Conservation (phyloP, 129 eudicot species). For the Flaveria sonorensis region DNA sequence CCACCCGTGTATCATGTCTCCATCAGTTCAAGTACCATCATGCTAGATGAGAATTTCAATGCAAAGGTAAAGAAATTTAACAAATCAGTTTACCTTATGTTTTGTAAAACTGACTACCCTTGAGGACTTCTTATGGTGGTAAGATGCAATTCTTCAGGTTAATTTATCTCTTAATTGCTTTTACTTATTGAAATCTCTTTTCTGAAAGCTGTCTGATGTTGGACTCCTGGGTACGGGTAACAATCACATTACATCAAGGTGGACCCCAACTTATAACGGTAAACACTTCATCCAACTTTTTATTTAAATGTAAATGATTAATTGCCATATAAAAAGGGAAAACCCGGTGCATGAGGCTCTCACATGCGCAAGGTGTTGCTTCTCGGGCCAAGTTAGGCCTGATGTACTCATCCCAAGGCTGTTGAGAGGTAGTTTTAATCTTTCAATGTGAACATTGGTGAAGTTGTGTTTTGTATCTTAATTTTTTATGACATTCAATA, state of each 20-base stretch:
- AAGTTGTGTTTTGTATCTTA: background rate
- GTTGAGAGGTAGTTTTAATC: too few relatives aligned
- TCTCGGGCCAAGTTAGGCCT: too few relatives aligned
- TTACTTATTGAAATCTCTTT: background rate
- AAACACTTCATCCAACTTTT: slow-evolving; percentile 10
- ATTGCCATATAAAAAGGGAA: too few relatives aligned
- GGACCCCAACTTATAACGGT: slow-evolving; percentile 51
- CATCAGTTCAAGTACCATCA: slow-evolving; percentile 71
- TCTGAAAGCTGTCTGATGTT: slow-evolving; percentile 63
- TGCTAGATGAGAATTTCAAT: slow-evolving; percentile 79
- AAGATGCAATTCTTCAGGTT: background rate
- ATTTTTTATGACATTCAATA: background rate
- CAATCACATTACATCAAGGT: slow-evolving; percentile 38
- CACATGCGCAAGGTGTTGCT: too few relatives aligned
- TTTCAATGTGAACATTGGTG: too few relatives aligned
- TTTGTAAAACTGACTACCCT: background rate
- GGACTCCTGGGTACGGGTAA: slow-evolving; percentile 56
- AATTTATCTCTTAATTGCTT: too few relatives aligned
- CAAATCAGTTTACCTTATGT: background rate
- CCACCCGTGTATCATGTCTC: slow-evolving; percentile 80
- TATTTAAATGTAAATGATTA: background rate
- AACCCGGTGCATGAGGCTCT: too few relatives aligned
- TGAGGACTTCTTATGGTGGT: background rate
- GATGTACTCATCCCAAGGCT: too few relatives aligned
- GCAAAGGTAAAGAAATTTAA: slow-evolving; percentile 55